Evolutionary conservation across 345 rosid species (phyloP).

Genomic region (Eucalyptus erythrocorys): DNA sequence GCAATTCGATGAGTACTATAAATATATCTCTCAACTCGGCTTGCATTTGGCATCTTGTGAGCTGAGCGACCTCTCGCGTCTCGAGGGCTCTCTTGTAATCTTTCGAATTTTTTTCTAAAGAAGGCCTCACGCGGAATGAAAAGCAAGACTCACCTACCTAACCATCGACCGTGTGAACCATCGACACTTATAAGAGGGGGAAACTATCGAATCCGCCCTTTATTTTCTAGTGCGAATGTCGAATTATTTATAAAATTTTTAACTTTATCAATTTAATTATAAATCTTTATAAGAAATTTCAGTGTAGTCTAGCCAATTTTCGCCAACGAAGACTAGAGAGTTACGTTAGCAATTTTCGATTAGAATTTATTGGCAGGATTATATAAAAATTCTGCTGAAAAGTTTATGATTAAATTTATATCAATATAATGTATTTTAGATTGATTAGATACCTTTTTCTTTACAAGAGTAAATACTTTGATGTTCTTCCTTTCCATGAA

Average conservation of each 20-base stretch:
- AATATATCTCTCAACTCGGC: background rate
- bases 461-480: background rate
- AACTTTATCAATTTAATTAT: rapidly evolving
- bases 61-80: background rate
- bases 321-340: rapidly evolving
- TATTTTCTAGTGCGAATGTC: rapidly evolving
- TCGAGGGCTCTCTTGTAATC: background rate
- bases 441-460: background rate
- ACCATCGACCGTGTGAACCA: background rate
- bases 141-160: background rate
- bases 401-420: background rate
- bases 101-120: background rate
- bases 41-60: background rate
- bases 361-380: rapidly evolving
- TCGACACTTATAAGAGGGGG: background rate
- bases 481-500: background rate
- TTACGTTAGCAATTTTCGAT: rapidly evolving
- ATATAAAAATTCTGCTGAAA: background rate
- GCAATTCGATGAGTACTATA: background rate
- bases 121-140: background rate
- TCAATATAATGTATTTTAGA: background rate
- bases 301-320: background rate
- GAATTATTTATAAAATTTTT: rapidly evolving
- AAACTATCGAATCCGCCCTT: background rate
- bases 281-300: background rate